Conservation (phyloP, 108 stramenopile genomes). For the Ochromonas danica region DNA sequence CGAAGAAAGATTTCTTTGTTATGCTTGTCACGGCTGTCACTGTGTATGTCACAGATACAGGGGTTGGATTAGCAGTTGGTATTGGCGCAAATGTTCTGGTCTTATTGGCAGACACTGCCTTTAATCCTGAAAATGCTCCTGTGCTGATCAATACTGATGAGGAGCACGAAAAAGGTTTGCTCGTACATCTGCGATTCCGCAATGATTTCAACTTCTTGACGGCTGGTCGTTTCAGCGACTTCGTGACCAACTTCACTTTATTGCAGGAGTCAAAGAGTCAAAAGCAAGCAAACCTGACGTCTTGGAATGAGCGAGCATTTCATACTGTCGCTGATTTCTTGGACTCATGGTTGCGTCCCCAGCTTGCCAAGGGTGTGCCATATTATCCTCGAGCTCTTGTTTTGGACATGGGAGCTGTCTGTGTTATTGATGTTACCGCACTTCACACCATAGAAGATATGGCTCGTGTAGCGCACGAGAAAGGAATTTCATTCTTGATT, state of each 20-base stretch:
- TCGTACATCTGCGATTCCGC: not conserved
- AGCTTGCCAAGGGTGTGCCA: not conserved
- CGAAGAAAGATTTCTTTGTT: conserved; percentile 25
- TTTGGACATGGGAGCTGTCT: not conserved
- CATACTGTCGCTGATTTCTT: not conserved
- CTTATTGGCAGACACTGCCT: not conserved
- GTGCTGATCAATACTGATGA: not conserved
- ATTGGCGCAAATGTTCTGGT: not conserved
- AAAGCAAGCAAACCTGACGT: not conserved
- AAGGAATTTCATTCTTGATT: not conserved
- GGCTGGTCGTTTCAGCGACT: not conserved
- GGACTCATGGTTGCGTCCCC: not conserved
- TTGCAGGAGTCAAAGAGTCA: not conserved
- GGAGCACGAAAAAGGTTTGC: not conserved
- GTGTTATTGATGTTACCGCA: conserved; percentile 6
- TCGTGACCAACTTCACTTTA: not conserved
- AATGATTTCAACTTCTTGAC: not conserved
- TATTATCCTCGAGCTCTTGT: not conserved
- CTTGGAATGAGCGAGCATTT: not conserved
- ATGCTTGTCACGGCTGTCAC: conserved; percentile 20
- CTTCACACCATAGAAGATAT: not conserved
- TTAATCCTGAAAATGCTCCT: not conserved
- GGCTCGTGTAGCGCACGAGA: not conserved
- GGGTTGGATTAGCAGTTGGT: conserved; percentile 24
- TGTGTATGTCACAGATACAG: not conserved